These are phyloP conservation scores for Bruguiera hainesii DNA, from an alignment of 441 rosid species.

Conservation along the genomic window DNA sequence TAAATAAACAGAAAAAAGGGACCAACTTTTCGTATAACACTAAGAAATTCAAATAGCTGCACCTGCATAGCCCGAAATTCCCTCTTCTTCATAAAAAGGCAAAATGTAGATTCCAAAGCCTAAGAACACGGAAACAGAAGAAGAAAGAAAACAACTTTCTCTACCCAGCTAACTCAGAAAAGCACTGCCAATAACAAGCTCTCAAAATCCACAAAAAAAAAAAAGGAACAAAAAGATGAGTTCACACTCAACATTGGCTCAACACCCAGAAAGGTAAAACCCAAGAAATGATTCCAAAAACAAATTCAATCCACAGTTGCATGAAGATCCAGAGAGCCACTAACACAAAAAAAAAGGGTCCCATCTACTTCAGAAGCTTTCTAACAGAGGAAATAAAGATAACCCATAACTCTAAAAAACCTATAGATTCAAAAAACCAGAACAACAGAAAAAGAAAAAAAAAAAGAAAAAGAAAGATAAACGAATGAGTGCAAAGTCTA, in stretches of 20 bases:
- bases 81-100: not conserved
- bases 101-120: not conserved
- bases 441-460: not conserved
- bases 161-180: not conserved
- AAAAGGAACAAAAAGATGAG: slow-evolving; percentile 5
- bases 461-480: not conserved
- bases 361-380: no score
- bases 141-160: not conserved
- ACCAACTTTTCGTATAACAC: not conserved
- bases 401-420: not conserved
- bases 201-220: not conserved
- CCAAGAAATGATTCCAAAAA: not conserved
- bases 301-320: not conserved
- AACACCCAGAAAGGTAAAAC: not conserved
- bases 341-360: not conserved
- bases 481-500: not conserved
- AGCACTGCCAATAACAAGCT: not conserved
- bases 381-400: no score
- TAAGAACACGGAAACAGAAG: not conserved
- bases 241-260: not conserved
- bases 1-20: not conserved
- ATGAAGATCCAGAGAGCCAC: not conserved
- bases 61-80: not conserved
- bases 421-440: slow-evolving; percentile 2
- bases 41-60: not conserved